phyloP scores from a whole-genome alignment of 2,329 filamentous ascomycete species.

The Bipolaris gigantea region DNA sequence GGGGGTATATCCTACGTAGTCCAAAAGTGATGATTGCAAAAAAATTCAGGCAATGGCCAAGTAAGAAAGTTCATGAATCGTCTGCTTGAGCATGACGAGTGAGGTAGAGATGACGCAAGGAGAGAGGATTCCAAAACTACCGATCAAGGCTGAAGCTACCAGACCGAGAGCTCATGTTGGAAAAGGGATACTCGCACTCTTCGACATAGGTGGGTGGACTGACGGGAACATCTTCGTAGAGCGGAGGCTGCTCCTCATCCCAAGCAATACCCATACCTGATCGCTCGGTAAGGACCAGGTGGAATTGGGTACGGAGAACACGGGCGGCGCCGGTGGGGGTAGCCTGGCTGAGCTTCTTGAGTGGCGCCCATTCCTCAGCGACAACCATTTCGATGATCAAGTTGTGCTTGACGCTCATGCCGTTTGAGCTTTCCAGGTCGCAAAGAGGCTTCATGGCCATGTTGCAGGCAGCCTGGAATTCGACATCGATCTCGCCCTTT shows the following conservation, averaged over 20 bases:
- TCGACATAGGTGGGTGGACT: conserved; percentile 67
- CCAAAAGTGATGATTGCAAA: conserved; percentile 21
- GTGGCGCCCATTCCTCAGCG: conserved; percentile 78
- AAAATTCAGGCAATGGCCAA: conserved; percentile 17
- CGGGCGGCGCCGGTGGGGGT: conserved; percentile 88
- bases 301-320: conserved; percentile 91
- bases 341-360: conserved; percentile 70
- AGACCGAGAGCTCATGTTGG: conserved; percentile 28
- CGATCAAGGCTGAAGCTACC: conserved; percentile 28
- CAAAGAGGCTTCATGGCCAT: conserved; percentile 69
- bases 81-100: conserved; percentile 6
- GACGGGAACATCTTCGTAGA: conserved; percentile 90
- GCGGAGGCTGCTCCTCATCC: conserved; percentile 93
- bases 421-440: conserved; percentile 73
- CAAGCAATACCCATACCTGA: conserved; percentile 88
- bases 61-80: conserved; percentile 28
- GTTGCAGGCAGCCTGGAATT: conserved; percentile 69
- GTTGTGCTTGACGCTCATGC: conserved; percentile 78
- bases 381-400: conserved; percentile 93
- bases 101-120: conserved; percentile 5
- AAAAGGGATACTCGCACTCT: conserved; percentile 30
- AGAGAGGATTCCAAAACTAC: background rate
- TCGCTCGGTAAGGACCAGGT: conserved; percentile 77
- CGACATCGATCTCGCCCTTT: conserved; percentile 76
- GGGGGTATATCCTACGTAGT: conserved; percentile 35